Evolutionary conservation across 352 stramenopile species (phyloP).

Genomic region (Phytophthora sp.): DNA sequence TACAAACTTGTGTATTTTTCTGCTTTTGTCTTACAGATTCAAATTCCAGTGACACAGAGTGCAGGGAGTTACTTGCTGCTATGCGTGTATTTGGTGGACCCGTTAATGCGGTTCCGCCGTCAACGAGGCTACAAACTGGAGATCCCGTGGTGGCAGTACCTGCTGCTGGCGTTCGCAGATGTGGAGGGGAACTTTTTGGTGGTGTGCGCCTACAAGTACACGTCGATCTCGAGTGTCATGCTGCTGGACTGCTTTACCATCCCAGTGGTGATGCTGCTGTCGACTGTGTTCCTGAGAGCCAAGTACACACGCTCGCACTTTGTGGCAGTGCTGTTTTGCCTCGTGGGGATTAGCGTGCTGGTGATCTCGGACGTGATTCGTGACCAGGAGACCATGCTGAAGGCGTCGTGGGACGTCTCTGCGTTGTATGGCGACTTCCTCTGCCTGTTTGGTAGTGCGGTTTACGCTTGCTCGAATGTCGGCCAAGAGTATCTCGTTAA

Average conservation of each 20-base stretch:
- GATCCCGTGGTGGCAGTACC: constrained; percentile 89
- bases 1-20: constrained; percentile 10
- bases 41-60: constrained; percentile 79
- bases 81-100: constrained; percentile 59
- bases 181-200: constrained; percentile 96
- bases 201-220: constrained; percentile 97
- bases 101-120: constrained; percentile 44
- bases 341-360: constrained; percentile 84
- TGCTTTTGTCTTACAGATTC: constrained; percentile 64
- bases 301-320: constrained; percentile 83
- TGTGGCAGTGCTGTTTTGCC: constrained; percentile 80
- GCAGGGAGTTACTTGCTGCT: constrained; percentile 75
- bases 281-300: constrained; percentile 82
- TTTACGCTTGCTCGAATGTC: constrained; percentile 96
- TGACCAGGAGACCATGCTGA: constrained; percentile 34
- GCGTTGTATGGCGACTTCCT: constrained; percentile 91
- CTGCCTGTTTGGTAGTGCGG: constrained; percentile 88
- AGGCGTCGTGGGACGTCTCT: constrained; percentile 42
- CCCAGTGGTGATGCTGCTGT: constrained; percentile 95
- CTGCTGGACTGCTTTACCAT: constrained; percentile 97
- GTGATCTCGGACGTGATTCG: constrained; percentile 87
- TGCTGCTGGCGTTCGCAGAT: constrained; percentile 93
- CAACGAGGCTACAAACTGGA: constrained; percentile 60
- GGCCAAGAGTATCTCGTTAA: constrained; percentile 87
- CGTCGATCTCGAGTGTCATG: constrained; percentile 95